These are phyloP conservation scores for Allomyces arbusculus DNA, from an alignment of 192 early-diverging fungal genomes.

Conservation along the genomic window DNA sequence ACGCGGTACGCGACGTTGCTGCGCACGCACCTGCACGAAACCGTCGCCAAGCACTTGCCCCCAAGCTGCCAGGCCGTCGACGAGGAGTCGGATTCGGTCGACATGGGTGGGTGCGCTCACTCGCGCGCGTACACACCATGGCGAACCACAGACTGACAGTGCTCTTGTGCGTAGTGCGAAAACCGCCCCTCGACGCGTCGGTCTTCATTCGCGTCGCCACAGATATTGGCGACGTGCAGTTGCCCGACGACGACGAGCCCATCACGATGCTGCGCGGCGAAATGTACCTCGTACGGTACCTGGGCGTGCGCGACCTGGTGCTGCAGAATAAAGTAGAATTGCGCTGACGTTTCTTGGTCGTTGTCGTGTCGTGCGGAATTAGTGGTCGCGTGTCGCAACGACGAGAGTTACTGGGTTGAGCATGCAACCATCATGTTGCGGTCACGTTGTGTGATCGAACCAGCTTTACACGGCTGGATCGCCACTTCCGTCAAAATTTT, in stretches of 20 bases:
- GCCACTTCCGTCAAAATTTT: no score
- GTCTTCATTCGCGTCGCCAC: conserved; percentile 32
- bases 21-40: not conserved
- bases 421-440: no score
- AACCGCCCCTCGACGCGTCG: conserved; percentile 33
- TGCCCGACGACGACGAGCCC: conserved; percentile 2
- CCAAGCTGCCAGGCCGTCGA: not conserved
- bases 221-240: conserved; percentile 27
- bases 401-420: no score
- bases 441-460: no score
- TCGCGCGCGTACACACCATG: not conserved
- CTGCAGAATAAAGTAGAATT: not conserved
- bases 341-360: not conserved
- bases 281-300: not conserved
- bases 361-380: no score
- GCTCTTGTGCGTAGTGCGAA: conserved; percentile 4
- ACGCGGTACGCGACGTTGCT: conserved; percentile 13
- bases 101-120: not conserved
- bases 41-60: not conserved
- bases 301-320: not conserved
- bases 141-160: not conserved
- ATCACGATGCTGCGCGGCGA: not conserved
- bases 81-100: not conserved
- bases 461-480: no score
- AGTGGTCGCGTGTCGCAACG: no score